Base-by-base conservation (phyloP, 2,329 filamentous ascomycete species). In the Aureobasidium melanogenum region DNA sequence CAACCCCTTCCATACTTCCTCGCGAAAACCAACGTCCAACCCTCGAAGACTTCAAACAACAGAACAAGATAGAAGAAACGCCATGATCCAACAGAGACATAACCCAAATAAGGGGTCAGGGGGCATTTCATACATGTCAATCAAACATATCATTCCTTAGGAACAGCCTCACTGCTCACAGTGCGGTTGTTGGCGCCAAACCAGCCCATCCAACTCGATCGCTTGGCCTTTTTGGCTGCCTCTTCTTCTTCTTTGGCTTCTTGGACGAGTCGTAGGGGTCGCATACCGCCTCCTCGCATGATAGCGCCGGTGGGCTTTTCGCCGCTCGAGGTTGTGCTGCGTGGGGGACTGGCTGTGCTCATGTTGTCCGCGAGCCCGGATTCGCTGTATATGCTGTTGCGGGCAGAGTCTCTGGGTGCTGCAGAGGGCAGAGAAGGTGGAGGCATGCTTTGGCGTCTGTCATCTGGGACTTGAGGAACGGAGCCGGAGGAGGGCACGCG, bases 251-350 rank as follows among this genome's bases (percentile, higher is more conserved):
- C 72, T 22, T 67, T 67, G 17, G 67, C 87, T 76, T 96, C 90
- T 74, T 94, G 89, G 50, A 97, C 91, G 32, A 99, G 80, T 17
- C 93, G 83, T 66, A 99, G 78, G 7, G 93, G 93, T 38, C 92
- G 83, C 62, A 95, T 86, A 74, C 94, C 94, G 69, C 86, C 78
- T 43, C 79, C 79, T 26, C 77, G 76, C 76, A 81, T 80, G 19
- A 77, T 71, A n/a, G 72, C 70, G 15, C 74, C 74, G 3, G 68
- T 67, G 30, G 68, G 68, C 17, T 66, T 65, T 34, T 73, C 73
- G 44, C 66, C 67, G 30, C 66, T 68, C 61, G 69, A 73, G 12
- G 75, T 72, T 14, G 74, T 84, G 75, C 88, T 87, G 61, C 82
- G 80, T 2, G 83, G 82, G 10, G 82, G 82, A 24, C 73, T 73